Conservation (phyloP, 176 grass and related monocot species). For the Aechmea fasciata region DNA sequence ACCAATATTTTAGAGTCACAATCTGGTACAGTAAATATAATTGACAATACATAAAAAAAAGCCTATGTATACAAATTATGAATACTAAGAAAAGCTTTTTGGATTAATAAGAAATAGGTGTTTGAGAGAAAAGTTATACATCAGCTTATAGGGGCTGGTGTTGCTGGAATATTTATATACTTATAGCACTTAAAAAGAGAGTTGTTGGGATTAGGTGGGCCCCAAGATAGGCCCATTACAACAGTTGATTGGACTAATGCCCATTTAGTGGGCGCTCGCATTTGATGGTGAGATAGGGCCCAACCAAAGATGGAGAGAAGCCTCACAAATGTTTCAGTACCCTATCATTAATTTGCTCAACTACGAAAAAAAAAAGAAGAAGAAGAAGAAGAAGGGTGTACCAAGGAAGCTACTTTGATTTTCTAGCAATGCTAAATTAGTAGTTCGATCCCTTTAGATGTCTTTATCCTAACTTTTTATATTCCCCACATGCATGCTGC, state of each 20-base stretch:
- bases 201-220: not conserved
- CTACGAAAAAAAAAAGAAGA: too few species aligned
- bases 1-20: too few species aligned
- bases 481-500: not conserved
- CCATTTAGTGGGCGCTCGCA: not conserved
- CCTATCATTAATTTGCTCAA: too few species aligned
- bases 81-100: too few species aligned
- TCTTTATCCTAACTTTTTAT: not conserved
- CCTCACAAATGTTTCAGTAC: not conserved
- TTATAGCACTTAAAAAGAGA: too few species aligned
- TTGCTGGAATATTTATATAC: not conserved
- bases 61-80: too few species aligned
- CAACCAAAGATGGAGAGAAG: not conserved
- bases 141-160: not conserved
- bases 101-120: not conserved
- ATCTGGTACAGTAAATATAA: too few species aligned
- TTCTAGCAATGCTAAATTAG: not conserved
- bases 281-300: not conserved
- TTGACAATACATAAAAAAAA: too few species aligned
- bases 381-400: too few species aligned
- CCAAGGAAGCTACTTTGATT: not conserved
- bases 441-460: slow-evolving; percentile 1
- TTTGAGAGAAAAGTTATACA: not conserved
- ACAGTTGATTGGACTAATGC: not conserved
- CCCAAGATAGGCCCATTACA: not conserved